Conservation (phyloP, 257 asterid species). For the Euphrasia confusa region DNA sequence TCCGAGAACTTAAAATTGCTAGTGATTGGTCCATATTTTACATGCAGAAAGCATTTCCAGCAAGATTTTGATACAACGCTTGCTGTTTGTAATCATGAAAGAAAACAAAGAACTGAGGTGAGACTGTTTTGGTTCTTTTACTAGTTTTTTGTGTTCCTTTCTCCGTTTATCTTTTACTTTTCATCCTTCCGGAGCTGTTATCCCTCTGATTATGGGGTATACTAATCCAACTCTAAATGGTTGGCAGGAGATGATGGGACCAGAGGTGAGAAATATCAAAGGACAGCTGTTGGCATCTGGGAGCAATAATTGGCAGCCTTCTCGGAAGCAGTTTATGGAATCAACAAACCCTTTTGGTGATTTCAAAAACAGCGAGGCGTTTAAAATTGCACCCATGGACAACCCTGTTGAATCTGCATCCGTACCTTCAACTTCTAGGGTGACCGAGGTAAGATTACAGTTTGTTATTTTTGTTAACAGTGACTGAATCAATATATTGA, state of each 20-base stretch:
- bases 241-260: slow-evolving; percentile 51
- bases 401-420: slow-evolving; percentile 56
- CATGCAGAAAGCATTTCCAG: slow-evolving; percentile 70
- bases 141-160: slow-evolving; percentile 14
- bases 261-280: slow-evolving; percentile 56
- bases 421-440: slow-evolving; percentile 67
- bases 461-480: neutral
- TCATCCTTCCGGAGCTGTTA: too few species aligned
- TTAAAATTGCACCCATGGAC: slow-evolving; percentile 50
- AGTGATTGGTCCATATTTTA: slow-evolving; percentile 23
- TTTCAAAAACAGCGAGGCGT: slow-evolving; percentile 64
- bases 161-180: neutral
- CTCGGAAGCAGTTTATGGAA: slow-evolving; percentile 60
- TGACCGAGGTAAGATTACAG: slow-evolving; percentile 50
- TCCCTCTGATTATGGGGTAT: too few species aligned
- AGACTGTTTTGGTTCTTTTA: slow-evolving; percentile 17
- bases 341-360: slow-evolving; percentile 43
- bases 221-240: slow-evolving; percentile 17
- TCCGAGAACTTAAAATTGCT: slow-evolving; percentile 15
- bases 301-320: slow-evolving; percentile 49
- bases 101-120: slow-evolving; percentile 86
- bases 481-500: too few species aligned
- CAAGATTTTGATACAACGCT: slow-evolving; percentile 93
- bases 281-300: slow-evolving; percentile 53
- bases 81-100: slow-evolving; percentile 80